Base-by-base conservation (phyloP, 306 rosid species). In the Pyrus communis region DNA sequence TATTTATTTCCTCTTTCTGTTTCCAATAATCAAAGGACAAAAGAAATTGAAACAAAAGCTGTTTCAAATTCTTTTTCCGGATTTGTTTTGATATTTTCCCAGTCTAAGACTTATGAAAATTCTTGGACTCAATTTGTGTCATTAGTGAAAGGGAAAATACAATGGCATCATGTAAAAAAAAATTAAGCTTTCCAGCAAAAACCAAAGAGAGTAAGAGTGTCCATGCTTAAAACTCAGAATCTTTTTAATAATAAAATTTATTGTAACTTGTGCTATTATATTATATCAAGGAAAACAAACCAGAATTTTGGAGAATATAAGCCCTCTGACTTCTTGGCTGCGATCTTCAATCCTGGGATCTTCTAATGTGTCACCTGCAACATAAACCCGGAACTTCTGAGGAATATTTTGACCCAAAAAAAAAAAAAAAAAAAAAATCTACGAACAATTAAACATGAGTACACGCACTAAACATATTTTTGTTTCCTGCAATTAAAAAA, bases 301-400 rank as follows among this genome's bases (percentile, higher is more conserved):
- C 97, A 95, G 87, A 87, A 95, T 88, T 85, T 92, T 95, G 25
- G 97, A 85, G 88, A 95, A 90, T 86, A 95, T 92, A 82, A 95
- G 90, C 82, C 98, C 97, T 89, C 97, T 89, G 77, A 92, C 98
- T 80, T 95, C 98, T 92, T 95, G 98, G 85, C 89, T 95, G 78
- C 92, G 97, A 87, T 95, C 98, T 90, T 95, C 98, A 4, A 89
- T 95, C 64, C 86, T 93, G 77, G 97, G 96, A 89, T 95, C 98
- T 88, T 95, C 98, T 77, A 95, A 70, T 35, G 92, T 92, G 84
- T 90, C 91, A 74, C 97, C 98, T 92, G 81, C 85, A 83, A 80
- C 67, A 76, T 76, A 78, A 73, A 85, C 69, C 61, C 11, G 27
- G 76, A 54, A 81, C 28, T 25, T 30, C 22, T 78, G 54, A 64